Conservation (phyloP, 768 basidiomycete genomes). For the Filobasidium floriforme region DNA sequence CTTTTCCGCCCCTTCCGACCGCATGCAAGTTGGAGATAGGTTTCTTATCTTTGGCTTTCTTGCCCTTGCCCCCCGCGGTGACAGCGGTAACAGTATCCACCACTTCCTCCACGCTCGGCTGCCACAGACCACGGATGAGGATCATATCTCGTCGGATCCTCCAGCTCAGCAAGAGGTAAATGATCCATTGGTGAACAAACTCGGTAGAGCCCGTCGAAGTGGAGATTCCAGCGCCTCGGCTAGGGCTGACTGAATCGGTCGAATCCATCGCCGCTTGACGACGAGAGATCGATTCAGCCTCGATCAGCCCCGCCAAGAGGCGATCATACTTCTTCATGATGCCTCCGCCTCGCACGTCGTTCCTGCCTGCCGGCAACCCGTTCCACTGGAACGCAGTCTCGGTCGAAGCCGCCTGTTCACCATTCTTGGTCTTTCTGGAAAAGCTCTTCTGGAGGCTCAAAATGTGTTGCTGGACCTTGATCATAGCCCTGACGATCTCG, state of each 20-base stretch:
- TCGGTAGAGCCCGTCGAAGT: slow-evolving; percentile 56
- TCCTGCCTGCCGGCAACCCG: not conserved
- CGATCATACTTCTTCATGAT: slow-evolving; percentile 76
- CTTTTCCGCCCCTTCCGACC: slow-evolving; percentile 20
- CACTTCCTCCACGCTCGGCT: slow-evolving; percentile 2
- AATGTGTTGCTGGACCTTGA: slow-evolving; percentile 66
- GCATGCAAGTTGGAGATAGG: slow-evolving; percentile 13
- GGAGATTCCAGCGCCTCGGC: not conserved
- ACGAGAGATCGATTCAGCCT: slow-evolving; percentile 76
- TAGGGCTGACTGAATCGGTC: slow-evolving; percentile 27
- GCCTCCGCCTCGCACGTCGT: not conserved
- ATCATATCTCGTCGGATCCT: slow-evolving; percentile 84
- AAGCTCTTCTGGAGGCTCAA: slow-evolving; percentile 40
- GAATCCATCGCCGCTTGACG: slow-evolving; percentile 46
- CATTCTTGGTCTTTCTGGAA: not conserved
- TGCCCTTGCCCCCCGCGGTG: not conserved
- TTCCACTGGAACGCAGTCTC: slow-evolving; percentile 3
- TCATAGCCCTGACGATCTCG: slow-evolving; percentile 77
- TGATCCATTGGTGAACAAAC: slow-evolving; percentile 73
- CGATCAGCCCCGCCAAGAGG: slow-evolving; percentile 72
- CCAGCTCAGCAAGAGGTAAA: slow-evolving; percentile 76
- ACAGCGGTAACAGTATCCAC: slow-evolving; percentile 9
- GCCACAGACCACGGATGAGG: slow-evolving; percentile 49
- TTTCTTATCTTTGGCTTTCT: not conserved
- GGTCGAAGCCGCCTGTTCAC: not conserved